These are phyloP conservation scores for Zymoseptoria brevis DNA, from an alignment of 2,329 filamentous ascomycete species.

Conservation along the genomic window DNA sequence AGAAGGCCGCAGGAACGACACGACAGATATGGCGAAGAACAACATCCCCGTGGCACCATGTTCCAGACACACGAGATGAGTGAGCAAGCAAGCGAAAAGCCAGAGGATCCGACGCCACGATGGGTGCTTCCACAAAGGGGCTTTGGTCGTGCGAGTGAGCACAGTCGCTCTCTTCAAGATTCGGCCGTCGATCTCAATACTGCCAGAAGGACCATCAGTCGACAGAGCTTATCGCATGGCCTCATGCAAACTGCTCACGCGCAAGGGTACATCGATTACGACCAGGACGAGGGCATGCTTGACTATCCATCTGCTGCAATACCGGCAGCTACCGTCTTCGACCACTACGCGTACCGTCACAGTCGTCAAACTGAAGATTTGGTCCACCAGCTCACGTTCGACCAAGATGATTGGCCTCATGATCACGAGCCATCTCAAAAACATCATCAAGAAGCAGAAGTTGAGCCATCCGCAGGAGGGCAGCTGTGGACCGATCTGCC, in stretches of 20 bases:
- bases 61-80: no score
- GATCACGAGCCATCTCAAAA: no score
- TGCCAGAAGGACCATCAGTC: background rate
- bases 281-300: slow-evolving; percentile 9
- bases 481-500: background rate
- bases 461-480: background rate
- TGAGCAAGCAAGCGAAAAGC: no score
- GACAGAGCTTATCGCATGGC: background rate
- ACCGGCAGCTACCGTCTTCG: background rate
- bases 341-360: slow-evolving; percentile 4
- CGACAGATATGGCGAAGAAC: background rate
- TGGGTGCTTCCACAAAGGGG: slow-evolving; percentile 4
- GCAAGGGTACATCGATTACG: background rate
- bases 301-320: slow-evolving; percentile 1
- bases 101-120: background rate
- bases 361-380: slow-evolving; percentile 11
- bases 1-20: background rate
- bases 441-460: background rate
- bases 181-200: background rate
- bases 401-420: background rate
- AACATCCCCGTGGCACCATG: background rate
- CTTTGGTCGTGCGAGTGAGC: slow-evolving; percentile 2
- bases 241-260: background rate
- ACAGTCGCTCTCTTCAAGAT: background rate
- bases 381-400: slow-evolving; percentile 2